Evolutionary conservation across 768 basidiomycete species (phyloP).

Genomic region (Phanerodontia chrysosporium): DNA sequence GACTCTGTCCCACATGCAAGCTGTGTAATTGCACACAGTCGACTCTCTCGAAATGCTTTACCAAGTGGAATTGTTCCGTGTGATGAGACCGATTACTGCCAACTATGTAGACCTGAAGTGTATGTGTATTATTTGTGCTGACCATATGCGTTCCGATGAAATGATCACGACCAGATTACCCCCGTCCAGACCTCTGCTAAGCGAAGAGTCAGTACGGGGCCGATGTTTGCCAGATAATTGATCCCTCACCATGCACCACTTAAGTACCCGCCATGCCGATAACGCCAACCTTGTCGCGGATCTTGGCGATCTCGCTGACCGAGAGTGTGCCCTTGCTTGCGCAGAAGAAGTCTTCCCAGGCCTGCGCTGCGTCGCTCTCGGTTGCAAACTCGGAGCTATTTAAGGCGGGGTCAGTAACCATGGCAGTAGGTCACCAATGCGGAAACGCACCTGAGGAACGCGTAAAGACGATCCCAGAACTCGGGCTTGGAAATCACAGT

Average conservation of each 20-base stretch:
- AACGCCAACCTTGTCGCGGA: slow-evolving; percentile 84
- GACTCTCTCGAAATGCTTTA: neutral
- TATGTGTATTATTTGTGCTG: neutral
- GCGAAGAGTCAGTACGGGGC: too few relatives aligned
- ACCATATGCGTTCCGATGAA: neutral
- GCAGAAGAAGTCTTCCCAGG: slow-evolving; percentile 85
- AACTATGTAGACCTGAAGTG: neutral
- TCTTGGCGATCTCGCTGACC: slow-evolving; percentile 85
- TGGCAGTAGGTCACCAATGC: slow-evolving; percentile 4
- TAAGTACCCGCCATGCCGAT: slow-evolving; percentile 84
- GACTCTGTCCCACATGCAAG: neutral
- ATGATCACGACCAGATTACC: neutral
- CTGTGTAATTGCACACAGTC: neutral
- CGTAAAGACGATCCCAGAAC: slow-evolving; percentile 73
- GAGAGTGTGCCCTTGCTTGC: slow-evolving; percentile 78
- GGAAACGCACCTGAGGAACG: slow-evolving; percentile 60
- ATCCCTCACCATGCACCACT: slow-evolving; percentile 1
- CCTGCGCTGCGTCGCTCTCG: slow-evolving; percentile 58
- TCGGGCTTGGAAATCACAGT: slow-evolving; percentile 65
- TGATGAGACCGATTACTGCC: neutral
- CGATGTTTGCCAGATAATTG: too few relatives aligned
- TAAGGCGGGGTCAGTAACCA: neutral
- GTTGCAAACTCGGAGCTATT: slow-evolving; percentile 58
- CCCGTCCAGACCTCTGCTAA: neutral
- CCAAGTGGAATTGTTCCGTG: neutral